Evolutionary conservation across 2,329 filamentous ascomycete genomes (phyloP).

Genomic region (Colletotrichum filicis): DNA sequence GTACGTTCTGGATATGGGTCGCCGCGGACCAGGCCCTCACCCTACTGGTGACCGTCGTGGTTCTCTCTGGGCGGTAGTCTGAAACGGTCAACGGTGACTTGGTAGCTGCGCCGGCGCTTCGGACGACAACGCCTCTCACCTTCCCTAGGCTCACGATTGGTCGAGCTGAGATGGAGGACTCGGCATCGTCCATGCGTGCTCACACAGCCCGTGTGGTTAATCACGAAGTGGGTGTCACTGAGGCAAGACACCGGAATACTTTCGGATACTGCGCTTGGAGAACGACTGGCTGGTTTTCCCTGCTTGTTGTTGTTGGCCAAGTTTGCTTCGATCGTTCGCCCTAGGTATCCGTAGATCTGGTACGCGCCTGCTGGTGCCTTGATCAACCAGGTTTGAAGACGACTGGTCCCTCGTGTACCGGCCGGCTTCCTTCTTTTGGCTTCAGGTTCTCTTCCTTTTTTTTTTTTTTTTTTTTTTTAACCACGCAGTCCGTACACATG

Average conservation of each 20-base stretch:
- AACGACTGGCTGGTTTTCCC: neutral
- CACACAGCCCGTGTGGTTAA: neutral
- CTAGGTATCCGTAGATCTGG: neutral
- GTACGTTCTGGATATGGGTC: slow-evolving; percentile 1
- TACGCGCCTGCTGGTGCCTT: neutral
- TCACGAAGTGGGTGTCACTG: neutral
- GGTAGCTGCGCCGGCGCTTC: slow-evolving; percentile 4
- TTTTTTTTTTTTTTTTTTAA: neutral
- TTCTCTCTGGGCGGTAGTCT: neutral
- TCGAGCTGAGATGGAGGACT: neutral
- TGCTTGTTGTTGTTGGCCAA: neutral
- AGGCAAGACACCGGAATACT: neutral
- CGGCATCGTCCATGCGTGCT: neutral
- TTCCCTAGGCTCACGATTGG: neutral
- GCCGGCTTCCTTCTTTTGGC: neutral
- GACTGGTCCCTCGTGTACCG: neutral
- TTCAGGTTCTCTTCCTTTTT: neutral
- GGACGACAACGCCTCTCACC: slow-evolving; percentile 5
- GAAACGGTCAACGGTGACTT: slow-evolving; percentile 21
- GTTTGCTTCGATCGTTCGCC: neutral
- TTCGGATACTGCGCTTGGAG: neutral
- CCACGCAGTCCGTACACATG: neutral
- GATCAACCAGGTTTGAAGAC: neutral
- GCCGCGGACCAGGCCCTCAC: neutral
- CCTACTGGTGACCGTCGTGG: neutral